Base-by-base conservation (phyloP, 2,329 filamentous ascomycete species). In the Periconia sp. region DNA sequence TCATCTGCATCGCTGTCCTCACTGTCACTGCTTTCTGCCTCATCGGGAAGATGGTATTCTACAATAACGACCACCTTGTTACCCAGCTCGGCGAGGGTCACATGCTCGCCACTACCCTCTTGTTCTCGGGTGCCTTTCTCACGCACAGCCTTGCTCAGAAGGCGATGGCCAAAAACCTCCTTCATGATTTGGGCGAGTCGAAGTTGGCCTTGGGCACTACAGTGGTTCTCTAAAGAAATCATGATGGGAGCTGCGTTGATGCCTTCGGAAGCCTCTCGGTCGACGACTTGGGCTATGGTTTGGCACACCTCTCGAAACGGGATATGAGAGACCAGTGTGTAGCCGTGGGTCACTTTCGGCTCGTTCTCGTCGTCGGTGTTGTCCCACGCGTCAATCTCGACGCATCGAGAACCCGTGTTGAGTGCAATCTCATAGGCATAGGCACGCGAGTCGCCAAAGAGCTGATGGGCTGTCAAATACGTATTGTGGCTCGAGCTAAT, bases 361-460 rank as follows among this genome's bases (percentile, higher is more conserved):
- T 89, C 86, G 10, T 84, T 79, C 40, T 73, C 73, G 61, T 87
- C 70, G 9, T 85, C 81, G 37, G 81, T 76, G 45, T 86, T 79
- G 62, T 90, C 86, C 87, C 87, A 90, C 1, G 85, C 87, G 64
- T 90, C 87, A 50, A 90, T 90, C 72, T 90, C 87, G 37, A 90
- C 86, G 61, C 87, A 90, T 7, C 87, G 78, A 1, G 85, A 85
- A 1, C 87, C 87, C 0, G 85, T 82, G 30, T 73, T 76, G 15
- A 90, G 74, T 0, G 85, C 84, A 6, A 79, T 83, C 62, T 85
- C 80, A 64, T 90, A 90, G 0, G 85, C 86, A 3, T 78, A 75
- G 8, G 85, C 84, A 2, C 82, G 83, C 1, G 85, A 87, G 19
- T 76, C 76, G 5, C 87, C 87, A 61, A 80, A 87, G 2, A 90